Evolutionary conservation across 1,284 basidiomycete genomes (phyloP).

Genomic region (Irpex rosettiformis): DNA sequence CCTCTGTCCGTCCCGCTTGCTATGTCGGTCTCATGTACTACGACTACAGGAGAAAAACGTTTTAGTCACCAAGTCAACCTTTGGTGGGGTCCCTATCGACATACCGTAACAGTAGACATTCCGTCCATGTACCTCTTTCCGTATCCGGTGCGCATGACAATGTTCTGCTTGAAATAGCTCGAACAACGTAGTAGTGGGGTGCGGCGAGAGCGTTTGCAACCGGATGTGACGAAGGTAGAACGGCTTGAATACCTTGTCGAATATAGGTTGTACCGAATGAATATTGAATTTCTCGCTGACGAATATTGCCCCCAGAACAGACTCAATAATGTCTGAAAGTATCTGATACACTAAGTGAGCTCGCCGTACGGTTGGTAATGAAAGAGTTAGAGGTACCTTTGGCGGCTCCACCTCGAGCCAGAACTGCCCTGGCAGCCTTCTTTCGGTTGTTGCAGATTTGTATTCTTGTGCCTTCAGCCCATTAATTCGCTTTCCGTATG

Average conservation of each 20-base stretch:
- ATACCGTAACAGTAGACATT: constrained; percentile 21
- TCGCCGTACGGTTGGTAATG: background rate
- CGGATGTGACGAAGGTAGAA: constrained; percentile 74
- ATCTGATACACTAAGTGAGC: constrained; percentile 36
- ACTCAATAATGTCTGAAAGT: constrained; percentile 75
- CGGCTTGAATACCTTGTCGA: constrained; percentile 61
- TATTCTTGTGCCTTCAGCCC: constrained; percentile 48
- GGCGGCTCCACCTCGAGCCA: constrained; percentile 75
- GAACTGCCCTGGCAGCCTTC: constrained; percentile 57
- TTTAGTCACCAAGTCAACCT: background rate
- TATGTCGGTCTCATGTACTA: constrained; percentile 62
- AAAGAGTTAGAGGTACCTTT: constrained; percentile 44
- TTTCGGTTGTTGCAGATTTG: constrained; percentile 41
- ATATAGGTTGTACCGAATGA: constrained; percentile 57
- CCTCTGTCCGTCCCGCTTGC: constrained; percentile 53
- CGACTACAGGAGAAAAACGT: constrained; percentile 35
- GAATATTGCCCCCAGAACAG: constrained; percentile 71
- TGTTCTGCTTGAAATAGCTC: constrained; percentile 67
- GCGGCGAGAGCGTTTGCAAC: constrained; percentile 64
- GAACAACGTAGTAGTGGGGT: constrained; percentile 71
- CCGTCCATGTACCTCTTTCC: constrained; percentile 32
- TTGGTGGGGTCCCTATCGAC: background rate
- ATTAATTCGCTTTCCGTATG: constrained; percentile 51
- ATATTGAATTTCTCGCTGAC: constrained; percentile 69
- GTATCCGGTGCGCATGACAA: constrained; percentile 59